Conservation (phyloP, 1,284 basidiomycete genomes). For the Exobasidium cylindrosporum region DNA sequence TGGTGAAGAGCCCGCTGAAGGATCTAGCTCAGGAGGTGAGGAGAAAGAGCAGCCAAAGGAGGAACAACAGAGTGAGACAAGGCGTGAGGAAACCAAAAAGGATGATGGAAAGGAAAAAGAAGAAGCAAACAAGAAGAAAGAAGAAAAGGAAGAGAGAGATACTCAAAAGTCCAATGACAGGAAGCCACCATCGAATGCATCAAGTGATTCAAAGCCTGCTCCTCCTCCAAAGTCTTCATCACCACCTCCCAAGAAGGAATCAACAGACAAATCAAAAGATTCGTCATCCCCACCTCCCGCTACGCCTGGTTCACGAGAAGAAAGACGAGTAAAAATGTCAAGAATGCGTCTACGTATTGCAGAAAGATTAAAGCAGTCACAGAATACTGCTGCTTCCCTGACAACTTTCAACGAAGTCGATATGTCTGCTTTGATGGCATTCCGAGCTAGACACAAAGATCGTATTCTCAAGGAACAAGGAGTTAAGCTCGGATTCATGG, state of each 20-base stretch:
- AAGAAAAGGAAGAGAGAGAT: constrained; percentile 30
- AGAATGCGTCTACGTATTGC: constrained; percentile 91
- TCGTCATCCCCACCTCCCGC: constrained; percentile 9
- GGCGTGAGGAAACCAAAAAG: constrained; percentile 56
- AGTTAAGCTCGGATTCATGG: constrained; percentile 98
- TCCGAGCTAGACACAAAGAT: constrained; percentile 95
- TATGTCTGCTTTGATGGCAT: constrained; percentile 91
- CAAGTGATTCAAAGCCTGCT: constrained; percentile 29
- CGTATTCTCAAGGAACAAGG: constrained; percentile 85
- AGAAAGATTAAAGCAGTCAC: constrained; percentile 95
- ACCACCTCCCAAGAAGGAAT: background rate
- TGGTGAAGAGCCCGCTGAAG: constrained; percentile 65
- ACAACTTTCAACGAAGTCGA: constrained; percentile 99
- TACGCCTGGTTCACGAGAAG: constrained; percentile 63
- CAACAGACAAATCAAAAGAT: background rate
- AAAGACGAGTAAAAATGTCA: constrained; percentile 70
- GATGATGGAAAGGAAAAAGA: constrained; percentile 56
- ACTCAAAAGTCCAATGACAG: constrained; percentile 44
- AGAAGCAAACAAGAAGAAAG: constrained; percentile 57
- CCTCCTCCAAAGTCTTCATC: constrained; percentile 1
- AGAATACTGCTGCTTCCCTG: constrained; percentile 92
- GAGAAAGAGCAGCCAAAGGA: constrained; percentile 55
- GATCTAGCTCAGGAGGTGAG: constrained; percentile 53
- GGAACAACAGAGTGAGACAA: constrained; percentile 57
- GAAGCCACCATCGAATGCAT: constrained; percentile 17